Evolutionary conservation across 108 stramenopile species (phyloP), one percentile per base, ranked within the genome.

Genomic region (Cyclotella cryptica): DNA sequence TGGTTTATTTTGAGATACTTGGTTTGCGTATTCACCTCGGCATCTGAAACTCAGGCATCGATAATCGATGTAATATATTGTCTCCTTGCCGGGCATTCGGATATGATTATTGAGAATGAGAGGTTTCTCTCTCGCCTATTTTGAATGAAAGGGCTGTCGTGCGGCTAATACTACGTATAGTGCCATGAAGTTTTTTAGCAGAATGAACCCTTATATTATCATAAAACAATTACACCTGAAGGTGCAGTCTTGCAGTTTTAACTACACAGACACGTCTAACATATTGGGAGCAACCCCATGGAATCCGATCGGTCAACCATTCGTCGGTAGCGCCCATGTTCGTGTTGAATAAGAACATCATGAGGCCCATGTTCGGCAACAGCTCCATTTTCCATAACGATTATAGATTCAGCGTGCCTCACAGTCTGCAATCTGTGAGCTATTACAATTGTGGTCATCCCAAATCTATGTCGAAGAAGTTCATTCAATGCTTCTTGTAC

Each of bases 361-460:
- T 98, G 97, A n/a, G 85, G 69, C 10, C 97, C 97, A 49, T 78
- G 69, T 66, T 92, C 95, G 10, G 87, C 84, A 41, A 98, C 80
- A 10, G 83, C 44, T 10, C 93, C 91, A 71, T 88, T 75, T 46
- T 87, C 60, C 27, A 98, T 77, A 7, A 96, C 93, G 24, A 84
- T 76, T 79, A 98, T 96, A n/a, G 54, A 61, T 72, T 96, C 93
- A 0, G 95, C 96, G 73, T 89, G 79, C 14, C 94, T 82, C 10
- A 98, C 88, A 10, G 97, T 98, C 39, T 84, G 83, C 5, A 98
- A 74, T 24, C 97, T 80, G 72, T 98, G 97, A 26, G 96, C 97
- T 67, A 98, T 93, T 45, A 96, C 66, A 11, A 98, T 75, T 17
- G 90, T 94, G 11, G 92, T 90, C 75, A 86, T 77, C n/a, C 87